Base-by-base conservation (phyloP, 2,329 filamentous ascomycete genomes). In the Calycina marina region DNA sequence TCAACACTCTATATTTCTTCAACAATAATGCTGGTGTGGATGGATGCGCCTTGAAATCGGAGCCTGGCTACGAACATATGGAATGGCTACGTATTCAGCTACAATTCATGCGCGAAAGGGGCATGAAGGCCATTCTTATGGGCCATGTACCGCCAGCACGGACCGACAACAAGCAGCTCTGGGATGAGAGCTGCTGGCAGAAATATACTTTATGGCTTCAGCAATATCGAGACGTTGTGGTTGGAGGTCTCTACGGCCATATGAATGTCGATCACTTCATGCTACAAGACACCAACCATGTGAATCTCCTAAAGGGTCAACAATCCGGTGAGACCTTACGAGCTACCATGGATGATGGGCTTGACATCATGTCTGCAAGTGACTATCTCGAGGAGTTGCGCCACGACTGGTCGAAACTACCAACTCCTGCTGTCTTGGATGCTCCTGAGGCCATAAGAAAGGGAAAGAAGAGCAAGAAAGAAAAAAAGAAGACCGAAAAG, bases 181-280 rank as follows among this genome's bases (percentile, higher is more conserved):
- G 90, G 90, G 85, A 94, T 44, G 88, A 96, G 62, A 85, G 81
- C 0, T 98, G 90, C 59, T 98, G 88, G 86, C 88, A 94, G 54
- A 94, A 93, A 53, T 98, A 93, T 56, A 80, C 84, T 0, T 60
- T 96, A 4, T 96, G 86, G 84, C 60, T 88, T 48, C 70, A 74
- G 44, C 84, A 92, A 54, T 98, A 85, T 55, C 79, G 90, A 18
- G 90, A 98, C 53, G 77, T 98, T 22, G 67, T 98, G 13, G 67
- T 86, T 13, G 74, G 71, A 9, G 74, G 73, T 15, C 51, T 93
- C 4, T 98, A 80, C 50, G 90, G 88, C 2, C 90, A 98, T 53
- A 96, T 98, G 90, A 98, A 98, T 50, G 81, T 94, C 42, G 90
- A 98, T 48, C 90, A 98, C 55, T 98, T 98, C 56, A 69, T 96